Percentiles rank a stretch among this genome's conserved stretches.
Evolutionary conservation across 1,284 basidiomycete genomes (phyloP).

Genomic region (Ganoderma sinense): DNA sequence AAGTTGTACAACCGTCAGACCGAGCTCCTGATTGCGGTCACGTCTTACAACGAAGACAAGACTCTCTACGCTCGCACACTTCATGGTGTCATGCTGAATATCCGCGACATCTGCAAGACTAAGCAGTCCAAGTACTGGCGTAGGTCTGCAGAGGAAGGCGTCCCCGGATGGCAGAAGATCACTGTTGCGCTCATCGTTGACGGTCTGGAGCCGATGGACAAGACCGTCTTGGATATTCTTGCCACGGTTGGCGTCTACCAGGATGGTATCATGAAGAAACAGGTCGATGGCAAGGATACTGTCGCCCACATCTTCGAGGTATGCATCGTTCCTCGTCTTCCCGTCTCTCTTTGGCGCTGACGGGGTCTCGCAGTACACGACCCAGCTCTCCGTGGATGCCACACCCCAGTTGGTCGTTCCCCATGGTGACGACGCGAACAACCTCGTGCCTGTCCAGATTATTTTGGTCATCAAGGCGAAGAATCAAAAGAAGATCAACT

Average conservation of each 20-base stretch:
- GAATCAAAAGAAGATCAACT: constrained; percentile 98
- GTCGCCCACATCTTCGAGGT: constrained; percentile 94
- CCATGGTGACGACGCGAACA: constrained; percentile 87
- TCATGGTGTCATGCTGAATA: constrained; percentile 97
- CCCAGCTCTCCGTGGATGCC: constrained; percentile 90
- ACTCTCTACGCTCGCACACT: constrained; percentile 91
- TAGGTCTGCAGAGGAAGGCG: constrained; percentile 84
- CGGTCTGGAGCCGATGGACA: constrained; percentile 96
- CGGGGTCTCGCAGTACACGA: constrained; percentile 73
- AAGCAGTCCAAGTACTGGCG: constrained; percentile 96
- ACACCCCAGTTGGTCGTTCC: constrained; percentile 92
- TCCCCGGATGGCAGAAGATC: constrained; percentile 93
- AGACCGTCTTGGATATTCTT: constrained; percentile 88
- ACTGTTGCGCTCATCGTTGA: constrained; percentile 93
- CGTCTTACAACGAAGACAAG: constrained; percentile 94
- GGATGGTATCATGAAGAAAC: constrained; percentile 97
- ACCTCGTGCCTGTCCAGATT: constrained; percentile 94
- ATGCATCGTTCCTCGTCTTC: constrained; percentile 8
- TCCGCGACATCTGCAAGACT: constrained; percentile 97
- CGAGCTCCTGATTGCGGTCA: constrained; percentile 92
- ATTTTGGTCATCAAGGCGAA: constrained; percentile 96
- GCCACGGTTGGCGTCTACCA: constrained; percentile 92
- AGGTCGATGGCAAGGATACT: constrained; percentile 91
- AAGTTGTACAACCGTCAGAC: constrained; percentile 91
- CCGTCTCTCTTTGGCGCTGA: constrained; percentile 4